Evolutionary conservation across 176 grass and related monocot genomes (phyloP).

Genomic region (Paspalum vaginatum): DNA sequence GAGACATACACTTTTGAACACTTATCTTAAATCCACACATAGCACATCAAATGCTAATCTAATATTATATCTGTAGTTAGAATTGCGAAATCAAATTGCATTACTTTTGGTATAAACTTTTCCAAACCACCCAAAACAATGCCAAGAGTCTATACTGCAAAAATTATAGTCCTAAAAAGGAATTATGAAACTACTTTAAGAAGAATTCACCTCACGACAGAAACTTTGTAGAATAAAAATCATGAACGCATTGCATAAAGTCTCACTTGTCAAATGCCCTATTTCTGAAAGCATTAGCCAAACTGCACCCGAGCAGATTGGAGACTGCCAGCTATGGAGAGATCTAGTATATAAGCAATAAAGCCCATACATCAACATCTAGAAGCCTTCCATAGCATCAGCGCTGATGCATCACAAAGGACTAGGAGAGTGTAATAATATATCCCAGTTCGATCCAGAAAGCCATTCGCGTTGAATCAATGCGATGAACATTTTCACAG

Average conservation of each 20-base stretch:
- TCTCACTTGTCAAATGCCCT: not conserved
- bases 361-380: constrained; percentile 2
- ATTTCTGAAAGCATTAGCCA: not conserved
- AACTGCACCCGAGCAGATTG: not conserved
- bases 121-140: not conserved
- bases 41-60: not conserved
- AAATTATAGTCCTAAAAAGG: not conserved
- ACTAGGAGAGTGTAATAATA: not conserved
- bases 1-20: not conserved
- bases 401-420: not conserved
- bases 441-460: constrained; percentile 9
- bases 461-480: not conserved
- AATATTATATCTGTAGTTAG: not conserved
- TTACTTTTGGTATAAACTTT: not conserved
- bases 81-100: not conserved
- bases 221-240: not conserved
- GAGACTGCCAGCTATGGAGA: not conserved
- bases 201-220: constrained; percentile 3
- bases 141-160: not conserved
- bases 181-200: not conserved
- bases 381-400: constrained; percentile 9
- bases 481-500: not conserved
- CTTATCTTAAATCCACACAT: not conserved
- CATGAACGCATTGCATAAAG: not conserved
- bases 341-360: constrained; percentile 14